Base-by-base conservation (phyloP, 305 asterid species). In the Coffea humblotiana region DNA sequence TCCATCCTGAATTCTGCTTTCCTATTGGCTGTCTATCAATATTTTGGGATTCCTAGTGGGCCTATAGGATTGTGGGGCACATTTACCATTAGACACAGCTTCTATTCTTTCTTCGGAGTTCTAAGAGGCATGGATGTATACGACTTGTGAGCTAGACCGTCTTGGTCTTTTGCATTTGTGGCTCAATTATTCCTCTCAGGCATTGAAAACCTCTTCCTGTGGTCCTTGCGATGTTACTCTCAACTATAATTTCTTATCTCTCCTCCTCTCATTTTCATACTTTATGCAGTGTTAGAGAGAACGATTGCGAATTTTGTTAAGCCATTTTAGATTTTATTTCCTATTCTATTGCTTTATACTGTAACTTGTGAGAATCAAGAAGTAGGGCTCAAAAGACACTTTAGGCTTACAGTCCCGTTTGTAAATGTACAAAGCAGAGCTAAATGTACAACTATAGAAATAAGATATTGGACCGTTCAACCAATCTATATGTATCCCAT, bases 31-130 rank as follows among this genome's bases (percentile, higher is more conserved):
- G 77, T 9, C 64, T 40, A 80, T 78, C 83, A 8, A 40, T 27
- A 77, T 78, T 79, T 66, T 27, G 88, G 97, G 90, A 8, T 90
- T 92, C 75, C 85, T 77, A 0, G 63, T 82, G 88, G 91, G 89
- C 86, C 84, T 72, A 18, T 14, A 35, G 64, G 76, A 32, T 61
- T 85, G 78, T 68, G 13, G 52, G 83, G 71, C 75, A 76, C 40
- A 35, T 21, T 56, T 72, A 6, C 48, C 32, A 65, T 77, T 64
- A 64, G 69, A 25, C 37, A 43, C 14, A 45, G 69, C 40, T 77
- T 27, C 79, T 3, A 77, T 70, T 76, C 51, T 60, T 77, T 81
- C 84, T 77, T 70, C 25, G 65, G 77, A 4, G 60, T 71, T 81
- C 81, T 35, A 71, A 49, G 73, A 51, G 72, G 10, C 29, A n/a